Base-by-base conservation (phyloP, 129 eudicot genomes). In the Mikania micrantha region DNA sequence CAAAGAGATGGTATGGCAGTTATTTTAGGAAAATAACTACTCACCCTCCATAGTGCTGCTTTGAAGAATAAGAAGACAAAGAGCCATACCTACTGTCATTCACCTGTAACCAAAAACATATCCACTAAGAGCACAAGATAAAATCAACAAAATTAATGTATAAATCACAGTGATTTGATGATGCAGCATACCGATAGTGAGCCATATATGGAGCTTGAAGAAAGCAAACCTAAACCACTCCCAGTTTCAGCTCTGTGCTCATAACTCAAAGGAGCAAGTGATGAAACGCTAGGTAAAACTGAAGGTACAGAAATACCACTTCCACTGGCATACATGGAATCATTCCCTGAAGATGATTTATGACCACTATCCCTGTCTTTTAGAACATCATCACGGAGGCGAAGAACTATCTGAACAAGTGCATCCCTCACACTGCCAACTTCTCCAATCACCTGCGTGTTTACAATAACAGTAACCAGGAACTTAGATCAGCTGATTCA, bases 371-470 rank as follows among this genome's bases (percentile, higher is more conserved):
- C 96, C 54, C 76, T 83, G 36, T 82, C 92, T 71, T 70, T 89
- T 63, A 93, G 52, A 5, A 82, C 83, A 79, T 89, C 92, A 34
- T 93, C 99, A 57, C 99, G 91, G 22, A 93, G 95, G 76, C 96
- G 84, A 69, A 89, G 73, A 77, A 93, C 90, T 72, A 93, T 86
- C 72, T 93, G 99, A 34, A 93, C 78, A 79, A 93, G 96, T 15
- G 99, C 99, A 78, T 93, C 99, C 78, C 99, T 89, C 61, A 93
- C 84, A 60, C 73, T 76, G 53, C 90, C 72, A 72, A 88, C 95
- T 73, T 84, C 85, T 66, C 99, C 99, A 73, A 77, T 76, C 16
- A 93, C 87, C 99, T 93, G 31, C 29, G 66, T 17, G 64, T 71
- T 77, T 24, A 5, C 13, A 52, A 4, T 41, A 41, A 45, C 64